Base-by-base conservation (phyloP, 202 grass and related monocot species). In the Zoysia matrella region DNA sequence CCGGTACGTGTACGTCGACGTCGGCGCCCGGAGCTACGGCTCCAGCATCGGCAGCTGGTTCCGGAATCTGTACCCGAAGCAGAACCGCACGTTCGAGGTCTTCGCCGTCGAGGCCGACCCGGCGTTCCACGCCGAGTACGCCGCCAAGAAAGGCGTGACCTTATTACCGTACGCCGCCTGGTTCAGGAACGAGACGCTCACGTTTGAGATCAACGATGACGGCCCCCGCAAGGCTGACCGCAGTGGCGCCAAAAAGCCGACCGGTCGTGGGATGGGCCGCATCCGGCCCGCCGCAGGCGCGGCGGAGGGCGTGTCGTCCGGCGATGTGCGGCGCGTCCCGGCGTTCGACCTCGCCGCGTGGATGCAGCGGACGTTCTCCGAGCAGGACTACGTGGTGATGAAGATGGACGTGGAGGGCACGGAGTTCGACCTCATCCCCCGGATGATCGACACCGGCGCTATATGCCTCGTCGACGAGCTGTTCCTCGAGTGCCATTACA, bases 101-200 rank as follows among this genome's bases (percentile, higher is more conserved):
- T 98, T 90, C 71, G 95, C 95, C 69, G 86, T 98, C 1, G 95
- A 98, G 77, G 95, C 95, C n/a, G 95, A 98, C 58, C 82, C 81
- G 2, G 72, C 89, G 15, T 98, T 98, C 87, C 91, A 95, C 47
- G 58, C 74, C 3, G 92, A 98, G 80, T 98, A 98, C 8, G 88
- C 89, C 53, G 12, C 79, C 0, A 98, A 77, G 87, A 98, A 93
- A 51, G 89, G 77, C 2, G 83, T 98, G 60, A 90, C 88, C 6
- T 80, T 98, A 81, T 79, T 98, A 7, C 92, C 95, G 5, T 98
- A 89, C 11, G 95, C 92, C 4, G 95, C 95, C 11, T 98, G 95
- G 95, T 85, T 98, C 50, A 72, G 82, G 68, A 98, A 98, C 56
- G 95, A 95, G 63, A 93, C 92, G 47, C 89, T 98, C 68, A 63